phyloP scores from a whole-genome alignment of 441 rosid species.

The Viola pubescens region DNA sequence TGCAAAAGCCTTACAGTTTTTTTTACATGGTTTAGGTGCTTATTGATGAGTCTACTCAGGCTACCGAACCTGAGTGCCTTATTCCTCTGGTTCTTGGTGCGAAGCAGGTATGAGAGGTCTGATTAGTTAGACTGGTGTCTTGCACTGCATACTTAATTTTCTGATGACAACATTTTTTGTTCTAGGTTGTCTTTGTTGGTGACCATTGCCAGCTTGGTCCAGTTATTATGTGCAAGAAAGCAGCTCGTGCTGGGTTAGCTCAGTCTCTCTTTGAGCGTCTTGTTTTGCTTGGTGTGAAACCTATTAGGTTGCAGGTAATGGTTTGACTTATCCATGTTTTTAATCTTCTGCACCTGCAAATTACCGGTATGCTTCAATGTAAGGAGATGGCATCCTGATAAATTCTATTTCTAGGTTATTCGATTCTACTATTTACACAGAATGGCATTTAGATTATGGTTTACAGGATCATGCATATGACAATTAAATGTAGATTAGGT shows the following conservation, averaged over 20 bases:
- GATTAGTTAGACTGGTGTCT: conserved; percentile 9
- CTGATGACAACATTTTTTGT: conserved; percentile 21
- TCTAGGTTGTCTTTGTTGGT: conserved; percentile 93
- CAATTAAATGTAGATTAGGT: too few species aligned
- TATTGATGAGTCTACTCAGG: conserved; percentile 98
- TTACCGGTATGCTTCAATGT: background rate
- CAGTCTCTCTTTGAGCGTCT: conserved; percentile 98
- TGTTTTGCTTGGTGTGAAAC: conserved; percentile 94
- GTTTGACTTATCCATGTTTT: background rate
- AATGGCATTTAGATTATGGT: too few species aligned
- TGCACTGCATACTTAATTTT: background rate
- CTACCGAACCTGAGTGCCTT: conserved; percentile 99
- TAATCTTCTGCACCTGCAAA: background rate
- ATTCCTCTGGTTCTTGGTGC: conserved; percentile 98
- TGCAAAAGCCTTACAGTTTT: conserved; percentile 20
- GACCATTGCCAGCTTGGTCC: conserved; percentile 99
- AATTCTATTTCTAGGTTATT: too few species aligned
- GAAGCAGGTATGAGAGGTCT: conserved; percentile 62
- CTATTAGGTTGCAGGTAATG: conserved; percentile 94
- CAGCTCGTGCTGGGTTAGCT: conserved; percentile 99
- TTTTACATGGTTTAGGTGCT: conserved; percentile 57
- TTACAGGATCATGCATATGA: too few species aligned
- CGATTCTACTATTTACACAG: too few species aligned
- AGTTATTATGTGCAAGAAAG: conserved; percentile 99
- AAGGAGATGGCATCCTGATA: too few species aligned